Evolutionary conservation across 768 basidiomycete species (phyloP), one percentile per base, ranked within the genome.

Genomic region (Psilocybe cubensis): DNA sequence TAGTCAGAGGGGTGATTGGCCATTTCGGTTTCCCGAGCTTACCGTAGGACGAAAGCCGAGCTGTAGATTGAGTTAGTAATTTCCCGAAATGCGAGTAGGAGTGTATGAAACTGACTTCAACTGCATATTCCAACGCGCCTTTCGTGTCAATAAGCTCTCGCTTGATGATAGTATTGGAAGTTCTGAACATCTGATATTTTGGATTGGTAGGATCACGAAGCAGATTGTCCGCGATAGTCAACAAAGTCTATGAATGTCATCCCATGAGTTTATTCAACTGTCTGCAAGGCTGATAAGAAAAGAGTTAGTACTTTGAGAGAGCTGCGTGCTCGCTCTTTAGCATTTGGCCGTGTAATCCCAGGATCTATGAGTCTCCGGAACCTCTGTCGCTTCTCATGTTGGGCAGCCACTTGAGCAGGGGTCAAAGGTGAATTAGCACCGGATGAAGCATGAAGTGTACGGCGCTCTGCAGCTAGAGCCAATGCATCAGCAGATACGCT

Each of bases 321-420:
- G 56, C 80, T 78, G 60, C 82, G 68, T 1, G 87, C 86, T 52
- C 82, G 76, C 48, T 81, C 81, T 60, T 81, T 82, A 11, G 86
- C 70, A 68, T 92, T 92, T 4, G 84, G 88, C 2, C 92, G 82
- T 49, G 82, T 65, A 63, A 94, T 92, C 12, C 89, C 91, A 43
- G 90, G 90, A 63, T 93, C 89, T 57, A 93, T 80, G 57, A 93
- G 75, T 35, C 92, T 79, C 42, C 92, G 81, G 69, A 93, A 92
- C 54, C 76, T 76, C 66, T 88, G 89, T 40, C 87, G 83, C 52
- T 79, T 82, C 52, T 88, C 88, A 62, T 88, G 84, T 59, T 91
- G 83, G 59, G 77, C 75, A 28, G 72, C 70, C 53, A 71, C 49
- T 59, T 79, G 76, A 1, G 76, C 71, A 11, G 76, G 70, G 35